phyloP scores from a whole-genome alignment of 345 rosid species.

The Eucalyptus shirleyi region DNA sequence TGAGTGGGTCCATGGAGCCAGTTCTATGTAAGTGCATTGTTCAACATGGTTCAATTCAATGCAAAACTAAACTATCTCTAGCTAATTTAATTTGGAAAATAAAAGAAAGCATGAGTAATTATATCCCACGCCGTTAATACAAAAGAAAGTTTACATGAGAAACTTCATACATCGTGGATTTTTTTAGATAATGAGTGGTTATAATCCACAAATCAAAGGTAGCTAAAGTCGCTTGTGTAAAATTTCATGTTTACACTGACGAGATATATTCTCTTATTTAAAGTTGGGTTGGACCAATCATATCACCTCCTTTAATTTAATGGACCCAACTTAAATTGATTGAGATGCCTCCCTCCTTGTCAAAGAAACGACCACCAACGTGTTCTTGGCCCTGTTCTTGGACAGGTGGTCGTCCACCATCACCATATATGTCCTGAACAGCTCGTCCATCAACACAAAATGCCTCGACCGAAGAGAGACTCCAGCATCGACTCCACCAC shows the following conservation, averaged over 20 bases:
- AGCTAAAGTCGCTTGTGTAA: neutral
- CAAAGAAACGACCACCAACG: conserved; percentile 27
- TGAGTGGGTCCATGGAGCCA: neutral
- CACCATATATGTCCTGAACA: neutral
- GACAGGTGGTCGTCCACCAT: conserved; percentile 18
- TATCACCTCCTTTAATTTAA: neutral
- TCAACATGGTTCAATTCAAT: neutral
- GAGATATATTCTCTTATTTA: neutral
- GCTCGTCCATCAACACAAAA: conserved; percentile 5
- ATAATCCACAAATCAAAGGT: neutral
- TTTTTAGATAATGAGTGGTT: neutral
- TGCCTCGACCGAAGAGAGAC: conserved; percentile 26
- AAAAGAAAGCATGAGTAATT: neutral
- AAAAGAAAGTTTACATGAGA: neutral
- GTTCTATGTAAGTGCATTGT: neutral
- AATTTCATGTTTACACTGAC: neutral
- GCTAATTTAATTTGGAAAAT: neutral
- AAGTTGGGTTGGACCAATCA: neutral
- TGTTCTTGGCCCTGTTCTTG: conserved; percentile 9
- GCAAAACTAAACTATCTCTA: neutral
- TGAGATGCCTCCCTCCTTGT: conserved; percentile 6
- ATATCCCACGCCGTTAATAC: neutral
- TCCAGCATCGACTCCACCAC: conserved; percentile 63
- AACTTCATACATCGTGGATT: neutral
- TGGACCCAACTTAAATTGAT: neutral